Percentiles rank a stretch among this genome's conserved stretches.
These are phyloP conservation scores for Irpex sp. DNA, from an alignment of 1,284 basidiomycete species.

Conservation along the genomic window DNA sequence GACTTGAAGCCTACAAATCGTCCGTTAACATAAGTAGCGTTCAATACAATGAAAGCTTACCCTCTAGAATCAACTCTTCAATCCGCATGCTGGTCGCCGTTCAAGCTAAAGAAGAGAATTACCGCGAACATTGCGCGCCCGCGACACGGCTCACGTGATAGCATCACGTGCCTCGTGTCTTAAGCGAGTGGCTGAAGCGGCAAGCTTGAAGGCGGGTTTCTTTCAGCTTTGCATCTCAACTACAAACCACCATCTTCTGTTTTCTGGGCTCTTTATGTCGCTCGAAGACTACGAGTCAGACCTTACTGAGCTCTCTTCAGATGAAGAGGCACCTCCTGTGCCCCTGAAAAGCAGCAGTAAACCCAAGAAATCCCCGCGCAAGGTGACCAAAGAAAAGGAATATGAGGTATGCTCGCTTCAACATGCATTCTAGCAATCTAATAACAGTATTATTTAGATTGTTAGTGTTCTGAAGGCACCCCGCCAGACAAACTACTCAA, in stretches of 20 bases:
- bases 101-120: constrained; percentile 10
- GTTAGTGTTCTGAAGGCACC: constrained; percentile 34
- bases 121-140: neutral
- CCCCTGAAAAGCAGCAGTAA: constrained; percentile 15
- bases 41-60: constrained; percentile 25
- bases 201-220: neutral
- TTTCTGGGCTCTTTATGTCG: constrained; percentile 12
- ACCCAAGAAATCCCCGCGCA: constrained; percentile 11
- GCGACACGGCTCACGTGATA: constrained; percentile 21
- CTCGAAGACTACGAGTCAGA: constrained; percentile 36
- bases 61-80: constrained; percentile 79
- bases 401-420: constrained; percentile 27
- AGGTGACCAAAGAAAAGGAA: constrained; percentile 25
- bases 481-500: constrained; percentile 40
- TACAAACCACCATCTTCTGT: neutral
- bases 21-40: neutral
- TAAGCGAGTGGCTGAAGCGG: neutral
- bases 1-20: constrained; percentile 82
- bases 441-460: neutral
- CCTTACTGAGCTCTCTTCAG: constrained; percentile 36
- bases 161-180: constrained; percentile 9
- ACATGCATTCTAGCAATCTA: neutral
- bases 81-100: constrained; percentile 59
- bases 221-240: neutral
- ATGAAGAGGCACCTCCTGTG: constrained; percentile 31